Percentiles rank a stretch among this genome's conserved stretches.
phyloP scores from a whole-genome alignment of 495 filamentous ascomycete genomes.

The Annulohypoxylon bovei region DNA sequence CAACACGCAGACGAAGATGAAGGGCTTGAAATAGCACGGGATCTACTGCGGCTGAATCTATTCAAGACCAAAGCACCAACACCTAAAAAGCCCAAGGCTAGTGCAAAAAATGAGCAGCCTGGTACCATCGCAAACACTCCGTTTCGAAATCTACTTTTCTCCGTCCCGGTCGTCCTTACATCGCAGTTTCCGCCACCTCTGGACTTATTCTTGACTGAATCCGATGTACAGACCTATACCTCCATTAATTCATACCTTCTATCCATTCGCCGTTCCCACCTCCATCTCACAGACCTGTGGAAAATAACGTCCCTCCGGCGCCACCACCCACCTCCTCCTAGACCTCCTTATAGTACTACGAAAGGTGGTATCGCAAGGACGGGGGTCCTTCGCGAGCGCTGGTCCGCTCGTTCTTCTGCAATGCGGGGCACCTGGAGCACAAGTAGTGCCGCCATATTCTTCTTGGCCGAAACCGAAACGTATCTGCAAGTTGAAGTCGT shows the following conservation, averaged over 20 bases:
- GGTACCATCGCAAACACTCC: conserved; percentile 54
- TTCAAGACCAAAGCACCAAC: conserved; percentile 53
- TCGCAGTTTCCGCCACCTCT: conserved; percentile 81
- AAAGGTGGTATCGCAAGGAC: conserved; percentile 65
- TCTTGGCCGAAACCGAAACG: conserved; percentile 82
- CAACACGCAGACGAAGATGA: conserved; percentile 77
- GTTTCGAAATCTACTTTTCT: conserved; percentile 86
- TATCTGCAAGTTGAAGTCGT: conserved; percentile 94
- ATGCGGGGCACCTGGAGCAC: conserved; percentile 90
- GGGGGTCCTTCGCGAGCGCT: conserved; percentile 64
- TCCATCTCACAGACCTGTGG: conserved; percentile 84
- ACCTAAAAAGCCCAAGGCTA: conserved; percentile 42
- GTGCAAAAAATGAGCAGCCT: conserved; percentile 35
- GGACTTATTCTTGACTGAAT: conserved; percentile 82
- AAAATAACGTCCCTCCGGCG: conserved; percentile 80
- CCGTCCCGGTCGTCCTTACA: conserved; percentile 74
- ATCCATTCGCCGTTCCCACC: conserved; percentile 80
- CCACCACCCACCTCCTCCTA: conserved; percentile 74
- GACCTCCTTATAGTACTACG: conserved; percentile 69
- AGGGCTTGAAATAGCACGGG: conserved; percentile 82
- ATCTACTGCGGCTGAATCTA: conserved; percentile 75
- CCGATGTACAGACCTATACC: conserved; percentile 81
- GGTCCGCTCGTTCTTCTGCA: conserved; percentile 64
- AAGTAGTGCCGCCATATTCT: conserved; percentile 81
- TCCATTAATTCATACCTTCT: conserved; percentile 87